phyloP scores from a whole-genome alignment of 768 basidiomycete species.

The Lentinula aciculospora region DNA sequence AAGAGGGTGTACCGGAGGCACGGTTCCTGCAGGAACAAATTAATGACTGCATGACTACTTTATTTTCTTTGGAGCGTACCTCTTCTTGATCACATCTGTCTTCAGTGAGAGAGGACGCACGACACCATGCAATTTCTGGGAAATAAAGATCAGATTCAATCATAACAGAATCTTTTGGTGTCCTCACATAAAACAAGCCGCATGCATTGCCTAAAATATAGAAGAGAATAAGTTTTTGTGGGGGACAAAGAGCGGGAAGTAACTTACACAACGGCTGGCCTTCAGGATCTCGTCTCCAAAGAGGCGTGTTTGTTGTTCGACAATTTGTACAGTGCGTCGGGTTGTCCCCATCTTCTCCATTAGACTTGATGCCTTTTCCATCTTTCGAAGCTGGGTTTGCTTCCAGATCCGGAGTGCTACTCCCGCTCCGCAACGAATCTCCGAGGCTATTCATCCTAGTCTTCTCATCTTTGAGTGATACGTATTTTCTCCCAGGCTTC shows the following conservation, averaged over 20 bases:
- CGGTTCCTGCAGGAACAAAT: conserved; percentile 51
- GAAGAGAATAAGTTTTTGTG: conserved; percentile 12
- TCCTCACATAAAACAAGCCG: conserved; percentile 85
- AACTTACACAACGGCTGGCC: conserved; percentile 84
- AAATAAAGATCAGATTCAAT: conserved; percentile 8
- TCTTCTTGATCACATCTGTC: conserved; percentile 97
- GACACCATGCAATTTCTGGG: conserved; percentile 93
- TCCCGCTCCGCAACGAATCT: conserved; percentile 31
- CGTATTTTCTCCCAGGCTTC: conserved; percentile 50
- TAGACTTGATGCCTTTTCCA: conserved; percentile 25
- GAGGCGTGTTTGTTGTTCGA: conserved; percentile 89
- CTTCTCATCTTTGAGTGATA: conserved; percentile 51
- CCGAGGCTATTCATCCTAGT: conserved; percentile 43
- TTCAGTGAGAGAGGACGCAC: conserved; percentile 91
- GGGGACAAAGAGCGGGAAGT: conserved; percentile 4
- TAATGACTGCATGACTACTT: not conserved
- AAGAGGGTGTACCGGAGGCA: conserved; percentile 69
- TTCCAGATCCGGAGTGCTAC: conserved; percentile 62
- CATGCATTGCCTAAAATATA: conserved; percentile 71
- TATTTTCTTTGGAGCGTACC: conserved; percentile 35
- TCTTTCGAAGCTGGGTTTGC: conserved; percentile 21
- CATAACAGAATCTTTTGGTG: conserved; percentile 2
- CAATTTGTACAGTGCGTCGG: conserved; percentile 93
- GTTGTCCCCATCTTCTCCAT: conserved; percentile 63
- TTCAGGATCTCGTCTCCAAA: conserved; percentile 91